These are phyloP conservation scores for Cokeromyces recurvatus DNA, from an alignment of 371 early-diverging fungal genomes.

Conservation along the genomic window DNA sequence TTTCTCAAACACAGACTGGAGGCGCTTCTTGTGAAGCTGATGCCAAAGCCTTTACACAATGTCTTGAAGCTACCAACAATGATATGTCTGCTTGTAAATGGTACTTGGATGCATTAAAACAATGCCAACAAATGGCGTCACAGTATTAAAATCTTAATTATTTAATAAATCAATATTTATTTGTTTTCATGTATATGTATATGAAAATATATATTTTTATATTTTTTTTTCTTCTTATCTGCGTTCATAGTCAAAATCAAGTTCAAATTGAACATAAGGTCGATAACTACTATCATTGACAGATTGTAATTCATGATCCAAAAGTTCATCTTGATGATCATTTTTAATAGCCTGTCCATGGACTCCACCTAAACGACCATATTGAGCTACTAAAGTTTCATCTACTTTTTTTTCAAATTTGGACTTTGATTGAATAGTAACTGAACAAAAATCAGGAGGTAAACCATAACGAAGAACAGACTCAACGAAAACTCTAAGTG, in stretches of 20 bases:
- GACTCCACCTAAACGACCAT: slow-evolving; percentile 60
- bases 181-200: too few species aligned
- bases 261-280: slow-evolving; percentile 84
- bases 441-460: slow-evolving; percentile 90
- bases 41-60: slow-evolving; percentile 79
- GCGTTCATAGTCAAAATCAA: slow-evolving; percentile 56
- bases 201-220: too few species aligned
- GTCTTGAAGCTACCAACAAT: slow-evolving; percentile 76
- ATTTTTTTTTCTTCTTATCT: slow-evolving; percentile 16
- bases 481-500: slow-evolving; percentile 91
- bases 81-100: slow-evolving; percentile 79
- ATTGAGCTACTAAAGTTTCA: slow-evolving; percentile 64
- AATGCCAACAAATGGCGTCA: slow-evolving; percentile 70
- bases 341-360: slow-evolving; percentile 41
- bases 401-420: slow-evolving; percentile 77
- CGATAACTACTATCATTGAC: slow-evolving; percentile 85
- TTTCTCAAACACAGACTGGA: slow-evolving; percentile 21
- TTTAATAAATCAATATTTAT: too few species aligned
- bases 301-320: slow-evolving; percentile 77
- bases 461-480: slow-evolving; percentile 96
- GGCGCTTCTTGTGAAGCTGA: slow-evolving; percentile 74
- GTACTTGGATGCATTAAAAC: slow-evolving; percentile 85
- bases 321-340: slow-evolving; percentile 48
- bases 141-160: slow-evolving; percentile 13
- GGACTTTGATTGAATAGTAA: slow-evolving; percentile 74